Evolutionary conservation across 2,329 filamentous ascomycete genomes (phyloP).

Genomic region (Cladosporium colombiae): DNA sequence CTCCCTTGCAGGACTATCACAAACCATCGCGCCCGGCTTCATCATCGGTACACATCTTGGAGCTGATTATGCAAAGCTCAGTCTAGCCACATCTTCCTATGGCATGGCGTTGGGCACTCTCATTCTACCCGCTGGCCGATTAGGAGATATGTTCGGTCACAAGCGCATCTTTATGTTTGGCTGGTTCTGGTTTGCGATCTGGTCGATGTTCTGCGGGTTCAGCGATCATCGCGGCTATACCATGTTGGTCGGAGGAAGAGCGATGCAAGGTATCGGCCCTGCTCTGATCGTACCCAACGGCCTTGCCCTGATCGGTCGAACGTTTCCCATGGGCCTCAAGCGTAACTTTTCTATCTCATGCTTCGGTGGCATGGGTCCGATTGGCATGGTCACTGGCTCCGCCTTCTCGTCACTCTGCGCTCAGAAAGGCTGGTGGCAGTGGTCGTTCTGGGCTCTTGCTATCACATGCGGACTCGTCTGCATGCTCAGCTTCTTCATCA

Average conservation of each 20-base stretch:
- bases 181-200: slow-evolving; percentile 43
- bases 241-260: slow-evolving; percentile 41
- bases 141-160: slow-evolving; percentile 48
- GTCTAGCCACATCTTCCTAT: slow-evolving; percentile 49
- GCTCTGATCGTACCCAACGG: slow-evolving; percentile 42
- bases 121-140: slow-evolving; percentile 46
- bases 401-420: slow-evolving; percentile 39
- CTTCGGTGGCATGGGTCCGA: slow-evolving; percentile 41
- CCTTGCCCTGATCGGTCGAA: slow-evolving; percentile 40
- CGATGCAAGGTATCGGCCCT: slow-evolving; percentile 44
- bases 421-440: slow-evolving; percentile 37
- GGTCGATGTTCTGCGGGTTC: slow-evolving; percentile 44
- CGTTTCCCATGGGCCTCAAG: slow-evolving; percentile 38
- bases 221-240: slow-evolving; percentile 37
- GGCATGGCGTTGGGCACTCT: slow-evolving; percentile 47
- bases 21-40: slow-evolving; percentile 44
- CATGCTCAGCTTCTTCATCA: slow-evolving; percentile 21
- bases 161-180: slow-evolving; percentile 45
- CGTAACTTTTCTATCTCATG: slow-evolving; percentile 43
- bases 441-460: slow-evolving; percentile 36
- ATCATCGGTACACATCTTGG: slow-evolving; percentile 48
- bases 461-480: slow-evolving; percentile 30
- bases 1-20: slow-evolving; percentile 30
- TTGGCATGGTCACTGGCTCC: slow-evolving; percentile 39
- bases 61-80: slow-evolving; percentile 43